Evolutionary conservation across 208 protist genomes (phyloP).

Genomic region (Leishmania major): DNA sequence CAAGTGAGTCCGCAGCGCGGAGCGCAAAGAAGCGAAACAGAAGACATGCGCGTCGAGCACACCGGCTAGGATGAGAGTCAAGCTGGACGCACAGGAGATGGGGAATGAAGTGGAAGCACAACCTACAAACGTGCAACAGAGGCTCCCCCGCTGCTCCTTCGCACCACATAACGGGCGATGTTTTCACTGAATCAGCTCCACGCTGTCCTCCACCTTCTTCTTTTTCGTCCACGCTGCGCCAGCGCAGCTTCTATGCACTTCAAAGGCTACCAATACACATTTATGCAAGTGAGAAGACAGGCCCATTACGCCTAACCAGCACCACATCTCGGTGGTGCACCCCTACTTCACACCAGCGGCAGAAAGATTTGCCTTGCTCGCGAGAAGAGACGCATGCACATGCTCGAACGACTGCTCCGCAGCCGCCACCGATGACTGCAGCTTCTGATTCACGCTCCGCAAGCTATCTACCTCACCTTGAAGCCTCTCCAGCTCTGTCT

Average conservation of each 20-base stretch:
- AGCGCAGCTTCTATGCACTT: conserved; percentile 3
- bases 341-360: not conserved
- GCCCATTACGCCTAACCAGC: not conserved
- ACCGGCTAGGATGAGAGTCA: not conserved
- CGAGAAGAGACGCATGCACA: conserved; percentile 72
- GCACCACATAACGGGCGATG: not conserved
- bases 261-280: not conserved
- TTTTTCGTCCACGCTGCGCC: not conserved
- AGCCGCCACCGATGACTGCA: conserved; percentile 49
- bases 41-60: not conserved
- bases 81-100: not conserved
- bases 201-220: not conserved
- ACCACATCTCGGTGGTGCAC: not conserved
- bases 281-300: not conserved
- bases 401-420: conserved; percentile 77
- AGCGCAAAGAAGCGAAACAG: not conserved
- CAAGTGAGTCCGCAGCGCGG: not conserved
- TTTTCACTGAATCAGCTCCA: not conserved
- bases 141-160: not conserved
- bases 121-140: not conserved
- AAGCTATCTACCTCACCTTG: conserved; percentile 49
- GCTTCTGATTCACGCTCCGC: conserved; percentile 34
- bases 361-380: conserved; percentile 27
- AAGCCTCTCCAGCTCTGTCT: conserved; percentile 49
- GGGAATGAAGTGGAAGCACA: not conserved